A percentile compares a stretch with the other conserved stretches of the same genome.
Evolutionary conservation across 192 early-diverging fungal species (phyloP).

Genomic region (Mortierella antarctica): DNA sequence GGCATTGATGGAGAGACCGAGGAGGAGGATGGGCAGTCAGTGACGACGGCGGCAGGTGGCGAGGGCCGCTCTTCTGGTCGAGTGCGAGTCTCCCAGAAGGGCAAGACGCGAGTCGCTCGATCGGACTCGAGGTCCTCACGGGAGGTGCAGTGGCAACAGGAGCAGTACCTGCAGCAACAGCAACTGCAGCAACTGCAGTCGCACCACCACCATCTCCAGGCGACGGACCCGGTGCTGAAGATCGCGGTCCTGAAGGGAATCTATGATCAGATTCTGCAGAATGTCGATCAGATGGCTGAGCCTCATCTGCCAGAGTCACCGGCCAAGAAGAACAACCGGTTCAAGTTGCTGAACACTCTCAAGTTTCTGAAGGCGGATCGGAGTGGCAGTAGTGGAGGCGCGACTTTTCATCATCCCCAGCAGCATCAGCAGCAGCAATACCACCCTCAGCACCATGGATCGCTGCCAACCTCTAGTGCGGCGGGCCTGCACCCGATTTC

Average conservation of each 20-base stretch:
- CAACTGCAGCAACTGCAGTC: slow-evolving; percentile 2
- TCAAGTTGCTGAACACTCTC: slow-evolving; percentile 44
- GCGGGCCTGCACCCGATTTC: not conserved
- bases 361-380: slow-evolving; percentile 44
- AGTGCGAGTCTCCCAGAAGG: not conserved
- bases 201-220: slow-evolving; percentile 15
- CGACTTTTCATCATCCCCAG: not conserved
- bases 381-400: not conserved
- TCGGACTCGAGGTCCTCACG: not conserved
- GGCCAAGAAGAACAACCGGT: slow-evolving; percentile 46
- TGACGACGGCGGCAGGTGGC: slow-evolving; percentile 10
- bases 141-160: not conserved
- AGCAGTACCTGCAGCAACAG: slow-evolving; percentile 16
- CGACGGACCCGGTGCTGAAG: slow-evolving; percentile 52
- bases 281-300: slow-evolving; percentile 46
- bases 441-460: not conserved
- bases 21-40: slow-evolving; percentile 17
- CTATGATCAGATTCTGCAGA: slow-evolving; percentile 57
- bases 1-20: slow-evolving; percentile 24
- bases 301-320: slow-evolving; percentile 43
- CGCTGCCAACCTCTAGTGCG: not conserved
- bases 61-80: not conserved
- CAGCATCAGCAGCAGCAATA: slow-evolving; percentile 13
- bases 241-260: slow-evolving; percentile 57
- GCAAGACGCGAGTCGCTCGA: slow-evolving; percentile 4